Percentiles rank a stretch among this genome's conserved stretches.
Evolutionary conservation across 2,329 filamentous ascomycete species (phyloP).

Genomic region (Fusarium sublunatum): DNA sequence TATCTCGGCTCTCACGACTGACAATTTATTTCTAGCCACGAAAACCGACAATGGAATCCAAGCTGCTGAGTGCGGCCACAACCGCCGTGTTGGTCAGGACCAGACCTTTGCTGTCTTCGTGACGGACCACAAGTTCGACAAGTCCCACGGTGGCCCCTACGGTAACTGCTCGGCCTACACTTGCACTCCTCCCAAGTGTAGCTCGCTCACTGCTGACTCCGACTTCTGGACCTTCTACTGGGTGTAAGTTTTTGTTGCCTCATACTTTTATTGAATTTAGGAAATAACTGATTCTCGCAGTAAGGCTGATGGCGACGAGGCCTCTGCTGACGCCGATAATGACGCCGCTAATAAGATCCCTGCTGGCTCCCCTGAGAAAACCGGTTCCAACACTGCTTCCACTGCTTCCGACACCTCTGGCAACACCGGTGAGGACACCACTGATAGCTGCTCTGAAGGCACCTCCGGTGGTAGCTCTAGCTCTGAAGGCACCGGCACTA

Average conservation of each 20-base stretch:
- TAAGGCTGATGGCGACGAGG: too few relatives aligned
- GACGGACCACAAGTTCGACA: slow-evolving; percentile 42
- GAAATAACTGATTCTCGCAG: slow-evolving; percentile 6
- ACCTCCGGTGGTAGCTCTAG: too few relatives aligned
- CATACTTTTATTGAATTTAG: accelerated
- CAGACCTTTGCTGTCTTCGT: slow-evolving; percentile 45
- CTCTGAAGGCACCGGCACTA: too few relatives aligned
- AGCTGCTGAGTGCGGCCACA: slow-evolving; percentile 43
- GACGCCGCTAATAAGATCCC: too few relatives aligned
- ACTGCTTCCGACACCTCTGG: slow-evolving; percentile 6
- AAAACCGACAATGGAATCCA: slow-evolving; percentile 43
- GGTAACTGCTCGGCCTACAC: slow-evolving; percentile 40
- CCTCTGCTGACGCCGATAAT: too few relatives aligned
- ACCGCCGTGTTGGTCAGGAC: slow-evolving; percentile 41
- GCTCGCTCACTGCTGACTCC: slow-evolving; percentile 21
- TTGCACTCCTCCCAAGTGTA: slow-evolving; percentile 33
- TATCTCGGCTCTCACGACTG: neutral
- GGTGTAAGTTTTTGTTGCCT: slow-evolving; percentile 20
- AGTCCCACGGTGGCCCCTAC: slow-evolving; percentile 42
- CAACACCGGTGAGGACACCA: slow-evolving; percentile 30
- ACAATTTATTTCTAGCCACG: slow-evolving; percentile 15
- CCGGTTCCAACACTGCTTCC: too few relatives aligned
- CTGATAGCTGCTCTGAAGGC: too few relatives aligned
- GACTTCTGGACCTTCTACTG: slow-evolving; percentile 47
- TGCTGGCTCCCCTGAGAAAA: too few relatives aligned